Evolutionary conservation across 139 green algal genomes (phyloP).

Genomic region (Parachlorella kessleri): DNA sequence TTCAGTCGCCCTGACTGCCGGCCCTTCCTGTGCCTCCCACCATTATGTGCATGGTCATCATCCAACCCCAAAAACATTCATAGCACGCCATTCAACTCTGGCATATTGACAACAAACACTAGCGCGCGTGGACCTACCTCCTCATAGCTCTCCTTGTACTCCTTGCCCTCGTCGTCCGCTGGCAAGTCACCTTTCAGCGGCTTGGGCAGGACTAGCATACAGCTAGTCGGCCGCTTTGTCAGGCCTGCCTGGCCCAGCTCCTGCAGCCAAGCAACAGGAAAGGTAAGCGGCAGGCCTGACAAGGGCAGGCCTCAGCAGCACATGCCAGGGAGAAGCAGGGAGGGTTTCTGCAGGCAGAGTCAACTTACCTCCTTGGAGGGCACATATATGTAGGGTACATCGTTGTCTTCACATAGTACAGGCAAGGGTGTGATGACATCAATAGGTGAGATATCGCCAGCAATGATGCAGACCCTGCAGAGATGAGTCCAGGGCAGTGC

Average conservation of each 20-base stretch:
- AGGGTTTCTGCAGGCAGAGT: not conserved
- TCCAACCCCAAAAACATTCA: not conserved
- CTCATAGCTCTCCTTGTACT: constrained; percentile 26
- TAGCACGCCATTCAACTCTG: not conserved
- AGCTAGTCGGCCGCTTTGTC: constrained; percentile 97
- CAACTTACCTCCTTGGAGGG: constrained; percentile 87
- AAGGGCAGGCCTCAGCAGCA: too few relatives aligned
- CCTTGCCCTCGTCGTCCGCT: constrained; percentile 31
- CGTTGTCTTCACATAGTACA: constrained; percentile 94
- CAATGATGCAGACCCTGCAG: constrained; percentile 91
- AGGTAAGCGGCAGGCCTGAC: not conserved
- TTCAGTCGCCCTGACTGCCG: not conserved
- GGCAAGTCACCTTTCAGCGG: constrained; percentile 29
- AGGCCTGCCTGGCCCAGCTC: constrained; percentile 91
- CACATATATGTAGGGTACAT: constrained; percentile 97
- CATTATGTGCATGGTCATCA: too few relatives aligned
- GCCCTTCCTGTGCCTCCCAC: not conserved
- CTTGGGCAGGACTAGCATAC: constrained; percentile 93
- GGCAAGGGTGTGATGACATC: constrained; percentile 98
- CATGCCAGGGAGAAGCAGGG: too few relatives aligned
- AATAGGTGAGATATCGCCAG: constrained; percentile 97
- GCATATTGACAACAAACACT: not conserved
- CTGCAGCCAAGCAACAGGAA: constrained; percentile 41
- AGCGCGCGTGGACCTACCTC: constrained; percentile 20
- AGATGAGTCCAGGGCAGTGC: too few relatives aligned